Percentiles rank a stretch among this genome's conserved stretches.
phyloP scores from a whole-genome alignment of 345 rosid species.

The Draba incana region DNA sequence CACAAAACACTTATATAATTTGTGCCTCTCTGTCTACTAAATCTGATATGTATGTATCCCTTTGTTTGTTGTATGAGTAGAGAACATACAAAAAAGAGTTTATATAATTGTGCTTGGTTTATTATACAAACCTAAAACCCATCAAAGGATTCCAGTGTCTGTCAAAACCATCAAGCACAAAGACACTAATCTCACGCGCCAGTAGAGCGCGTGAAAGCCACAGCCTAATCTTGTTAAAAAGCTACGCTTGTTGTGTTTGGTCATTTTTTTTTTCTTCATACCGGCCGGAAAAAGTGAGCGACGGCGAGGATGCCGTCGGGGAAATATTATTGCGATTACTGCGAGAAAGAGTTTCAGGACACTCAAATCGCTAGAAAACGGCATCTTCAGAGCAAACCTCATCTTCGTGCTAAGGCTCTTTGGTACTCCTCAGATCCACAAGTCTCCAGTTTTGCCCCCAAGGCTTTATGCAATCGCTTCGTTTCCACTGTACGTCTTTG shows the following conservation, averaged over 20 bases:
- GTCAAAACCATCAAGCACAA: too few relatives aligned
- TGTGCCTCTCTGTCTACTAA: conserved; percentile 21
- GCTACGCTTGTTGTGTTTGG: neutral
- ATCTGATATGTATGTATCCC: conserved; percentile 35
- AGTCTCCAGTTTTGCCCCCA: conserved; percentile 37
- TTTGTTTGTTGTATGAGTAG: conserved; percentile 44
- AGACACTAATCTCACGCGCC: neutral
- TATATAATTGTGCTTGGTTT: neutral
- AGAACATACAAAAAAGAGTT: conserved; percentile 3
- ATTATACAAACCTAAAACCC: conserved; percentile 23
- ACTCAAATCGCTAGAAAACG: conserved; percentile 76
- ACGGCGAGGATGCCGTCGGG: conserved; percentile 58
- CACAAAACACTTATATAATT: neutral
- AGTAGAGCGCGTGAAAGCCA: neutral
- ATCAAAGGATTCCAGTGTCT: neutral
- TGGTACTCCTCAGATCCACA: conserved; percentile 57
- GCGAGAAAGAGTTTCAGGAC: conserved; percentile 92
- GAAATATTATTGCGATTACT: conserved; percentile 86
- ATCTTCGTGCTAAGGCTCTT: conserved; percentile 78
- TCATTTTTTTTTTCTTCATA: neutral
- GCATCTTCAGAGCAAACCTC: conserved; percentile 80
- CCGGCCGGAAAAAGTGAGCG: neutral
- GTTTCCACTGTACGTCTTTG: conserved; percentile 50
- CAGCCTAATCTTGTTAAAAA: neutral
- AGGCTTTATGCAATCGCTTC: conserved; percentile 73